Evolutionary conservation across 2,329 filamentous ascomycete species (phyloP), one percentile per base, ranked within the genome.

Genomic region (Botrytis tulipae): DNA sequence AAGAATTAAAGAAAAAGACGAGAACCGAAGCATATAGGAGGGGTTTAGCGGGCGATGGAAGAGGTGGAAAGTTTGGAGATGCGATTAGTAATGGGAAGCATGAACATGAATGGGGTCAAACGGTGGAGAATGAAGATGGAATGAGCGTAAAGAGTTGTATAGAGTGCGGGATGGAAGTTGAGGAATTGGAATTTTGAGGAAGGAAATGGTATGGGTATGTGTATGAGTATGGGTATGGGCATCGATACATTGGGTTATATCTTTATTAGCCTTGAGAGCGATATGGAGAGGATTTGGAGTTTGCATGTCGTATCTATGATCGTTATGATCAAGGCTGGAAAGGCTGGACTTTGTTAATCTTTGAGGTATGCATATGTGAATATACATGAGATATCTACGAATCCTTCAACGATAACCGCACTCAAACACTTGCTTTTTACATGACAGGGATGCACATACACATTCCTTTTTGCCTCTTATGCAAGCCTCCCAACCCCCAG

Each of bases 1-100:
- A 92, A 9, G 95, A 98, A 71, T 82, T 99, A 76, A 99, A 98
- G 86, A 95, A 95, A 83, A 91, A 95, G 82, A 99, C 96, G 20
- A 87, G 94, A 63, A 95, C 97, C 0, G 96, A 98, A 78, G 93
- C 95, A 0, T 97, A 95, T 78, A 89, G 94, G 72, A 85, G 95
- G 68, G 91, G 91, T 78, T 87, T 89, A 72, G 88, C 87, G 72
- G 84, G 83, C 63, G 86, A 86, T 25, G 83, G 83, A 0, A 84
- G 83, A 25, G 82, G 82, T 9, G 85, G 84, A 0, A 82, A 83
- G 74, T 97, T 98, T 84, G 94, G 95, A 0, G 93, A 97, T 82
- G 87, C 87, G 70, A 86, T 98, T 37, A 89, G 87, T 7, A 86
- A 84, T 63, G 89, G 89, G 25, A 92, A 89, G 79, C 96, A 99